phyloP scores from a whole-genome alignment of 495 filamentous ascomycete genomes.

The Parachaetomium inaequale region DNA sequence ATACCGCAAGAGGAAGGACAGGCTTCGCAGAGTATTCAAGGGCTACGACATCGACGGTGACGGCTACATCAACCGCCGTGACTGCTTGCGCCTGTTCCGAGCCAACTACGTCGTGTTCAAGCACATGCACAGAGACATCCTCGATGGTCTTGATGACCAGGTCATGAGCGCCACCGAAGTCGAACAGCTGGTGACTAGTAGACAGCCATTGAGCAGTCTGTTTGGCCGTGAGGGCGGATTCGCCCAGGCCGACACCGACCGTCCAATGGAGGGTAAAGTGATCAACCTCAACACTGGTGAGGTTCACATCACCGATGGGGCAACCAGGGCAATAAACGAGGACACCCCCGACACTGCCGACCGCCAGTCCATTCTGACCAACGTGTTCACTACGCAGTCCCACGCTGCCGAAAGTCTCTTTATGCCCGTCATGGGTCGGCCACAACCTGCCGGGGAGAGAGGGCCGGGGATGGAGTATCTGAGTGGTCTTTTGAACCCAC shows the following conservation, averaged over 20 bases:
- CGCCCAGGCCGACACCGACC: conserved; percentile 54
- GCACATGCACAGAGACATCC: conserved; percentile 77
- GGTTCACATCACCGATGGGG: conserved; percentile 55
- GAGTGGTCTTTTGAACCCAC: conserved; percentile 41
- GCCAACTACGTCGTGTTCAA: conserved; percentile 85
- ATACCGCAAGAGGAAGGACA: conserved; percentile 73
- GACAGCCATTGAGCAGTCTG: conserved; percentile 76
- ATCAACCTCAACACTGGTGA: conserved; percentile 54
- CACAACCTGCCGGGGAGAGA: not conserved
- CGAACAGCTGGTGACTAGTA: conserved; percentile 66
- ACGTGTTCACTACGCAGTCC: conserved; percentile 35
- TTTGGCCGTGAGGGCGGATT: conserved; percentile 59
- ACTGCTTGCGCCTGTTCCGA: conserved; percentile 88
- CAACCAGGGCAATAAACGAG: conserved; percentile 36
- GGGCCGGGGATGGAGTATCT: conserved; percentile 34
- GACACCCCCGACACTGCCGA: conserved; percentile 41
- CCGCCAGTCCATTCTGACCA: conserved; percentile 41
- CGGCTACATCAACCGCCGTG: conserved; percentile 79
- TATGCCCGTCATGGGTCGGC: conserved; percentile 18
- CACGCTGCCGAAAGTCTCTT: conserved; percentile 35
- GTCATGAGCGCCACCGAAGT: conserved; percentile 66
- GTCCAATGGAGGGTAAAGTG: conserved; percentile 62
- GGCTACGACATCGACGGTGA: conserved; percentile 91
- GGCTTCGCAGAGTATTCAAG: conserved; percentile 71
- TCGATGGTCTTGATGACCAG: conserved; percentile 77